Base-by-base conservation (phyloP, 257 asterid genomes). In the Anisodus tanguticus region DNA sequence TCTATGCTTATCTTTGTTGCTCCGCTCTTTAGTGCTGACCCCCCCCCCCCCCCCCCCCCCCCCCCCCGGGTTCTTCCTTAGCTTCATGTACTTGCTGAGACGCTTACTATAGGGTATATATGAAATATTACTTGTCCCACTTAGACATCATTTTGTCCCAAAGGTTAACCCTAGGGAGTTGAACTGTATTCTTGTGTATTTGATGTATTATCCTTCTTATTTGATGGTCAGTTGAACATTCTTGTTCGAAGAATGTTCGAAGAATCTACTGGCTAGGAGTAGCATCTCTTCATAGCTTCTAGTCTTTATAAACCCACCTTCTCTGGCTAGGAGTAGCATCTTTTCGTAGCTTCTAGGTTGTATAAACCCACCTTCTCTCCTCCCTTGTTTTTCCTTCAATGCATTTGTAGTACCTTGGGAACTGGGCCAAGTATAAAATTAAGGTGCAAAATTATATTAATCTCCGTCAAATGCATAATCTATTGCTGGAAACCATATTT, bases 291-390 rank as follows among this genome's bases (percentile, higher is more conserved):
- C 81, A 7, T 53, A 22, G 76, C 76, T 67, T 67, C 76, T 67
- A 37, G 12, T 37, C 49, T 67, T 19, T 67, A 13, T 67, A 67
- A 67, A 37, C 22, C 22, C 51, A 37, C 45, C 49, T 22, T 51
- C n/a, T 22, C 4, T 49, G 62, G 81, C 80, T 49, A 49, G 41
- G 81, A 74, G 60, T 74, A 74, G 80, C 60, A 74, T 74, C 80
- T 11, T 19, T 10, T 49, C 81, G 3, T 53, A 22, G 76, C 76
- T 67, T 67, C 76, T 67, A 37, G 6, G 13, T 19, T 67, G 51
- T 67, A 13, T 67, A 67, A 67, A 67, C 22, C 22, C 51, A 37
- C 45, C 49, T 22, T 51, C n/a, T 22, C 4, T 62, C 43, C 17
- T 74, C 43, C 80, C 62, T 11, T 11, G 13, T 51, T 55, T 74